phyloP scores from a whole-genome alignment of 345 rosid species.

The Iberis pinnata region DNA sequence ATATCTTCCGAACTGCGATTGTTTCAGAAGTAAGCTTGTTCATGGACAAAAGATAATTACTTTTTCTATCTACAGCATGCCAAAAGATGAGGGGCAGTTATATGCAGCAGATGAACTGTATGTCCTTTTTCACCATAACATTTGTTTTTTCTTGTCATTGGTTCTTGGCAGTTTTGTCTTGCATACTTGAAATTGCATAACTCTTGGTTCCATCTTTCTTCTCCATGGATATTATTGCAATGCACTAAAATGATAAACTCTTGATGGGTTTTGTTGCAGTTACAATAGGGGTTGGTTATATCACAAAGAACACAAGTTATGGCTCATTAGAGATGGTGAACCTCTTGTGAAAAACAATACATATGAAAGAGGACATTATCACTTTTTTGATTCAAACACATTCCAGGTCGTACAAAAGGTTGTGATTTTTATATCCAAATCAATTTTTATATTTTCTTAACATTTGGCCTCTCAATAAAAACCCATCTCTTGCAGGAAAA shows the following conservation, averaged over 20 bases:
- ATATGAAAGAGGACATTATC: constrained; percentile 82
- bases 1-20: constrained; percentile 5
- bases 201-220: too few relatives aligned
- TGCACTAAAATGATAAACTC: constrained; percentile 4
- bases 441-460: constrained; percentile 2
- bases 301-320: constrained; percentile 70
- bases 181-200: not conserved
- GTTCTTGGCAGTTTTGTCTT: not conserved
- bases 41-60: constrained; percentile 4
- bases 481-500: constrained; percentile 59
- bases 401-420: constrained; percentile 75
- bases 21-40: too few relatives aligned
- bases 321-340: constrained; percentile 73
- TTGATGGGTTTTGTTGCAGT: constrained; percentile 45
- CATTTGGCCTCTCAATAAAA: constrained; percentile 9
- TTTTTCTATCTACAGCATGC: constrained; percentile 65
- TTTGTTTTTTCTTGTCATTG: not conserved
- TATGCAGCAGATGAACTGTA: constrained; percentile 92
- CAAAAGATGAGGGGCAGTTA: constrained; percentile 85
- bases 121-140: constrained; percentile 14
- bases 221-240: not conserved
- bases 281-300: constrained; percentile 80
- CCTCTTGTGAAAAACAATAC: constrained; percentile 73
- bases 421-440: constrained; percentile 18
- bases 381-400: constrained; percentile 68